phyloP scores from a whole-genome alignment of 495 filamentous ascomycete genomes.

The Penicillium odoratum region DNA sequence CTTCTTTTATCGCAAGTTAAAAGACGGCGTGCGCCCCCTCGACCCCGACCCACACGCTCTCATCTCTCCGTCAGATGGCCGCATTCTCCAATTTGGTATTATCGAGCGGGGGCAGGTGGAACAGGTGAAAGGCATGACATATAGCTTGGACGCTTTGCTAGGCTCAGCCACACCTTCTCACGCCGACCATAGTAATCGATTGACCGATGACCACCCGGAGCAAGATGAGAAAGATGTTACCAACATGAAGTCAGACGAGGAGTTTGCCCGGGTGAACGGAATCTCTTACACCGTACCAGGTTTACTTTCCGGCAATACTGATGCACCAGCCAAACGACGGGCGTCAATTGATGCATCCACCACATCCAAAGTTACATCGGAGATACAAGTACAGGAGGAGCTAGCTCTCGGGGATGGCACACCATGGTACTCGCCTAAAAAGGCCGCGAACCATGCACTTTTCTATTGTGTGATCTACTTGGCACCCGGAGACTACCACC shows the following conservation, averaged over 20 bases:
- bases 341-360: constrained; percentile 64
- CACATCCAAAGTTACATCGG: constrained; percentile 62
- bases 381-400: constrained; percentile 80
- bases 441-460: constrained; percentile 60
- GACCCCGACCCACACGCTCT: constrained; percentile 77
- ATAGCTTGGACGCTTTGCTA: constrained; percentile 88
- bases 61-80: constrained; percentile 85
- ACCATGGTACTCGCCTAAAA: constrained; percentile 76
- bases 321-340: constrained; percentile 29
- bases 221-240: constrained; percentile 35
- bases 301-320: constrained; percentile 72
- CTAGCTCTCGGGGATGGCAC: constrained; percentile 67
- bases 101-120: constrained; percentile 95
- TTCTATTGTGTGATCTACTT: constrained; percentile 97
- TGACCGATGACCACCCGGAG: constrained; percentile 32
- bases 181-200: constrained; percentile 41
- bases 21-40: constrained; percentile 84
- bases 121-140: constrained; percentile 98
- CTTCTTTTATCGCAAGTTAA: constrained; percentile 96
- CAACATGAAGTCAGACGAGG: constrained; percentile 73
- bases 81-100: constrained; percentile 85
- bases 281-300: constrained; percentile 94
- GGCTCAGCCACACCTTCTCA: constrained; percentile 58
- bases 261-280: constrained; percentile 94
- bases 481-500: constrained; percentile 98